phyloP scores from a whole-genome alignment of 208 protist genomes.

The Crithidia bombi region DNA sequence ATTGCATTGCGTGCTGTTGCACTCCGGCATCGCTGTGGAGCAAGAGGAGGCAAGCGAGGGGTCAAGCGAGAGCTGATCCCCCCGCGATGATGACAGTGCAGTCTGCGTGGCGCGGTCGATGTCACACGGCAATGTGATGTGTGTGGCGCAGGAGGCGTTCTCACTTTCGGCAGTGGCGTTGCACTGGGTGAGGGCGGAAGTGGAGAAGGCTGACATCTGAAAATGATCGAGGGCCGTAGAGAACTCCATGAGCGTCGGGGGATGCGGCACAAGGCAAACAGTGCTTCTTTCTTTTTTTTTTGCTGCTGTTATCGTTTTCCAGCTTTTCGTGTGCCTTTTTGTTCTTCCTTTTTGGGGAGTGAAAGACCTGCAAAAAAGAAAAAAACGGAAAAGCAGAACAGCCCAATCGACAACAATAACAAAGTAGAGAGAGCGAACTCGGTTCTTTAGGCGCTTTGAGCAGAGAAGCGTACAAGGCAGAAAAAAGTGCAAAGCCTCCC shows the following conservation, averaged over 20 bases:
- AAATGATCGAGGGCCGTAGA: background rate
- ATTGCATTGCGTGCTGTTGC: conserved; percentile 17
- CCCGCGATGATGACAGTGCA: conserved; percentile 10
- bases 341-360: no score
- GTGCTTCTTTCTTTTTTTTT: no score
- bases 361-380: no score
- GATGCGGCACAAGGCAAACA: no score
- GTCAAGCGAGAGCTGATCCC: conserved; percentile 6
- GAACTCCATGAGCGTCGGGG: no score
- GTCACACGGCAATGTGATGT: conserved; percentile 23
- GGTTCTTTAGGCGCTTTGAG: no score
- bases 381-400: no score
- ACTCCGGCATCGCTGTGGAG: conserved; percentile 23
- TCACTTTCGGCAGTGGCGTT: conserved; percentile 6
- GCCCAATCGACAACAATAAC: no score
- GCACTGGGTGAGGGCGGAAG: background rate
- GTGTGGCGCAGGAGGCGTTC: conserved; percentile 7
- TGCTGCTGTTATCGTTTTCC: no score
- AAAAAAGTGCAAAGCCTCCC: no score
- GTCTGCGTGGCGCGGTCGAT: conserved; percentile 4
- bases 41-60: conserved; percentile 1
- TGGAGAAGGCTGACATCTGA: conserved; percentile 5
- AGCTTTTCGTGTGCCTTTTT: no score
- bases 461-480: background rate
- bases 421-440: no score